phyloP scores from a whole-genome alignment of 371 early-diverging fungal species.

The Actinomortierella wolfii region DNA sequence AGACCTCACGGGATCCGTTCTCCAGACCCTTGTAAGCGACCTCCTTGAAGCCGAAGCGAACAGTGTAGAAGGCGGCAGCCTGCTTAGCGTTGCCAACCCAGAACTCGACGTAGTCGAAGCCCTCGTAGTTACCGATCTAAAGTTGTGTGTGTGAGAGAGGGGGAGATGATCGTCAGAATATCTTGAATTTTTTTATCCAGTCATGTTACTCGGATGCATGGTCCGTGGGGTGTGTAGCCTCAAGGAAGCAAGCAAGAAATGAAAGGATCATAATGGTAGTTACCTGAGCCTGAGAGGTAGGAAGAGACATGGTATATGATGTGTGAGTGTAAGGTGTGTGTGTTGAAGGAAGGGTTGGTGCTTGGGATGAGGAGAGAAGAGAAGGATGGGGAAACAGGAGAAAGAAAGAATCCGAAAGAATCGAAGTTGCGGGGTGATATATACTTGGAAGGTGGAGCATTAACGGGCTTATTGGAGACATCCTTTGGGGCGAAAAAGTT shows the following conservation, averaged over 20 bases:
- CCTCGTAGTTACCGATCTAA: slow-evolving; percentile 42
- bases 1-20: slow-evolving; percentile 89
- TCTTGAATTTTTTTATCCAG: too few species aligned
- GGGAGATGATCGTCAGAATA: too few species aligned
- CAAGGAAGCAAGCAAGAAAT: background rate
- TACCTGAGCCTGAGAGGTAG: too few species aligned
- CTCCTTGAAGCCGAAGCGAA: slow-evolving; percentile 90
- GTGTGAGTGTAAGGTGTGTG: background rate
- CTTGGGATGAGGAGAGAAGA: slow-evolving; percentile 2
- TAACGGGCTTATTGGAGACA: too few species aligned
- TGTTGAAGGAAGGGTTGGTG: background rate
- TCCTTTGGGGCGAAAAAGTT: too few species aligned
- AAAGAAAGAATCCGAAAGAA: background rate
- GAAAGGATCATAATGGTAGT: background rate
- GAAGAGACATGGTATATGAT: background rate
- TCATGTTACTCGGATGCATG: too few species aligned
- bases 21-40: slow-evolving; percentile 95
- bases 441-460: too few species aligned
- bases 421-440: background rate
- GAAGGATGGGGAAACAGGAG: background rate
- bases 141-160: background rate
- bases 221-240: too few species aligned
- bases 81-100: slow-evolving; percentile 95
- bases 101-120: slow-evolving; percentile 78
- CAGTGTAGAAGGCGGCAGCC: slow-evolving; percentile 91